phyloP scores from a whole-genome alignment of 2,329 filamentous ascomycete genomes.

The Exserohilum rostratum region DNA sequence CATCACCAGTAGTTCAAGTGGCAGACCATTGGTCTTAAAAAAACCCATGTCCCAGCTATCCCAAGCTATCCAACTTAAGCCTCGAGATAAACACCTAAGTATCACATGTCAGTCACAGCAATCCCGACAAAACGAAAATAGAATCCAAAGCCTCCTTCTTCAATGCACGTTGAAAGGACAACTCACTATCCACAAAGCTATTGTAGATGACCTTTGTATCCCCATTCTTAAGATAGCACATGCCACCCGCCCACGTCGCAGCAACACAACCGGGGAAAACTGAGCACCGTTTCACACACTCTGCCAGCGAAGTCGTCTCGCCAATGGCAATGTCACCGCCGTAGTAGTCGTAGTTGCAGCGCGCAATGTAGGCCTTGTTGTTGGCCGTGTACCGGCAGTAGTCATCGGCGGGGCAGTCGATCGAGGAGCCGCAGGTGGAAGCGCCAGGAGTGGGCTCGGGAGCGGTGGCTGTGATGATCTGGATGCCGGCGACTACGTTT shows the following conservation, averaged over 20 bases:
- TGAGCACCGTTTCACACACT: slow-evolving; percentile 9
- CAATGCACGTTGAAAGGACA: too few relatives aligned
- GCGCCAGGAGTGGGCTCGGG: slow-evolving; percentile 1
- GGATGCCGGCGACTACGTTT: slow-evolving; percentile 5
- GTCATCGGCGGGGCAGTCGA: slow-evolving; percentile 10
- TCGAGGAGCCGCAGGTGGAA: slow-evolving; percentile 5
- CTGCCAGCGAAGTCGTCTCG: neutral
- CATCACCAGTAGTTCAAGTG: neutral
- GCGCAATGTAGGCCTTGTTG: slow-evolving; percentile 2
- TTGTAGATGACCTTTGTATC: slow-evolving; percentile 6
- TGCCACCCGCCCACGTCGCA: slow-evolving; percentile 5
- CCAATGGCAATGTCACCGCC: slow-evolving; percentile 10
- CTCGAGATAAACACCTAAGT: slow-evolving; percentile 6
- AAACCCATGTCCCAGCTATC: too few relatives aligned
- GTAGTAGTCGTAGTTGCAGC: slow-evolving; percentile 18
- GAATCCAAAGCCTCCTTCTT: too few relatives aligned
- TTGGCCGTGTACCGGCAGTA: slow-evolving; percentile 10
- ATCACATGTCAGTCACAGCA: too few relatives aligned
- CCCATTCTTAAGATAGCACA: slow-evolving; percentile 15
- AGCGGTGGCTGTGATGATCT: neutral
- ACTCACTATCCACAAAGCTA: slow-evolving; percentile 6
- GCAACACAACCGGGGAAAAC: slow-evolving; percentile 3
- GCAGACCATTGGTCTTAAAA: too few relatives aligned
- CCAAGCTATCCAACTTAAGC: neutral
- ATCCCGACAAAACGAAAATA: too few relatives aligned